Percentiles rank a stretch among this genome's conserved stretches.
phyloP scores from a whole-genome alignment of 129 eudicot species.

The Silybum marianum region DNA sequence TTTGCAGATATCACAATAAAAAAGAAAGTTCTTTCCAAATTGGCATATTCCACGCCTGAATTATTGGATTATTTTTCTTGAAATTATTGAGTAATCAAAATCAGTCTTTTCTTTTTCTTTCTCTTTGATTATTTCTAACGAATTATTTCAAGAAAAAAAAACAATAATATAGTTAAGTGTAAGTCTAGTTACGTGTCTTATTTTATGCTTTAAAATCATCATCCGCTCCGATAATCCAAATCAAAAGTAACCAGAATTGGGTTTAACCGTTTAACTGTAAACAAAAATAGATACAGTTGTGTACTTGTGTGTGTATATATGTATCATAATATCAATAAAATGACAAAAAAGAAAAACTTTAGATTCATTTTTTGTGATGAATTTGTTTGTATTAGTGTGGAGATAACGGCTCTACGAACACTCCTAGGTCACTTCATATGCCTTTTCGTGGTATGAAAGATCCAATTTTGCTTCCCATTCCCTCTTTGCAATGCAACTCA shows the following conservation, averaged over 20 bases:
- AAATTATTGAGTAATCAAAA: too few relatives aligned
- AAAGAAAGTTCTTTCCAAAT: too few relatives aligned
- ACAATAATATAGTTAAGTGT: neutral
- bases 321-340: conserved; percentile 8
- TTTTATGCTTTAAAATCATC: neutral
- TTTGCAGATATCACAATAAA: too few relatives aligned
- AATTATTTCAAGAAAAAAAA: too few relatives aligned
- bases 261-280: too few relatives aligned
- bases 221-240: neutral
- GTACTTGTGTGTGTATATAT: too few relatives aligned
- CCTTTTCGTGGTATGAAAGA: conserved; percentile 35
- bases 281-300: too few relatives aligned
- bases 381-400: conserved; percentile 28
- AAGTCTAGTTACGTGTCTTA: neutral
- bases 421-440: conserved; percentile 29
- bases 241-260: neutral
- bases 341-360: conserved; percentile 9
- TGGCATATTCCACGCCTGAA: too few relatives aligned
- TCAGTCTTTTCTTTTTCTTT: too few relatives aligned
- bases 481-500: conserved; percentile 13
- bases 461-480: conserved; percentile 29
- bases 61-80: too few relatives aligned
- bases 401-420: conserved; percentile 33
- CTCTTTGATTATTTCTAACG: too few relatives aligned
- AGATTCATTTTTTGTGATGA: conserved; percentile 1